Percentiles rank a stretch among this genome's conserved stretches.
phyloP scores from a whole-genome alignment of 2,329 filamentous ascomycete genomes.

The Coniella lustricola region DNA sequence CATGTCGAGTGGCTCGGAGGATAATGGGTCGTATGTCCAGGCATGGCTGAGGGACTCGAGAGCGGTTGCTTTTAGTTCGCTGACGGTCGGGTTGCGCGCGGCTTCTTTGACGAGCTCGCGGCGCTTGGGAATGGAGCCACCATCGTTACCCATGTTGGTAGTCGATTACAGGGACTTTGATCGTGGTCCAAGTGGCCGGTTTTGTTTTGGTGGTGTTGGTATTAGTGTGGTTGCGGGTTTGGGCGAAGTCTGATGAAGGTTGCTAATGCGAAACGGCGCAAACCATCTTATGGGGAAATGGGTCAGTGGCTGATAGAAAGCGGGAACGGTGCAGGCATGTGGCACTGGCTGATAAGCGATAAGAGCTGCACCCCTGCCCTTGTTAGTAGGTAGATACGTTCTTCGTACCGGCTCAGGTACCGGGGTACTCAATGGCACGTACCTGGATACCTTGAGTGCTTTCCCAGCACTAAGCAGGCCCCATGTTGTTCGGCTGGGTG shows the following conservation, averaged over 20 bases:
- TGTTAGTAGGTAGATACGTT: neutral
- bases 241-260: neutral
- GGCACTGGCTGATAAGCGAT: no score
- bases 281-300: neutral
- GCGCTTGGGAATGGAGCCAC: conserved; percentile 90
- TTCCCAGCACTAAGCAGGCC: neutral
- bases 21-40: conserved; percentile 86
- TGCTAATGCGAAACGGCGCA: conserved; percentile 11
- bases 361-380: no score
- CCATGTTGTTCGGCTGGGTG: neutral
- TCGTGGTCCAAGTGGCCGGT: no score
- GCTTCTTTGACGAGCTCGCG: conserved; percentile 94
- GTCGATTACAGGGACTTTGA: neutral
- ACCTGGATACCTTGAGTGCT: no score
- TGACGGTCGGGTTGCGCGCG: conserved; percentile 71
- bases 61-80: conserved; percentile 81
- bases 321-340: neutral
- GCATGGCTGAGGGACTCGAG: conserved; percentile 78
- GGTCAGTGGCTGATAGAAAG: neutral
- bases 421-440: no score
- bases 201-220: neutral
- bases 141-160: conserved; percentile 83
- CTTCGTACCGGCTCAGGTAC: neutral
- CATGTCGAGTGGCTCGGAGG: conserved; percentile 61
- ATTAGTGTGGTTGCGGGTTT: neutral